Conservation (phyloP, 2,329 filamentous ascomycete species). For the Verticillium isaacii region DNA sequence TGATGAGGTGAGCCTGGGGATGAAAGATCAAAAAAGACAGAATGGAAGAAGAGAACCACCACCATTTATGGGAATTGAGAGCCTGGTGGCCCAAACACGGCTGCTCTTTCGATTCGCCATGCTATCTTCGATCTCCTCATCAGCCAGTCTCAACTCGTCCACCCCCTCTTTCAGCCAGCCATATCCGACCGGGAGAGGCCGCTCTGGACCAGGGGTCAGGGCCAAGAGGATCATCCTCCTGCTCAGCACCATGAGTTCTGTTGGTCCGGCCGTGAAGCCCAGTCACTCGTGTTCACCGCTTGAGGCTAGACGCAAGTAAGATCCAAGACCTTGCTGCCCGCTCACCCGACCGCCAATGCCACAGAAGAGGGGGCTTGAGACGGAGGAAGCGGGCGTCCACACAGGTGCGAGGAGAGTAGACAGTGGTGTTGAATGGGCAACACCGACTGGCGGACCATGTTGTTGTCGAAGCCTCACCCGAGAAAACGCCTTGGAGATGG, state of each 20-base stretch:
- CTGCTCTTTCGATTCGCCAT: not conserved
- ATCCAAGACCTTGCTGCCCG: not conserved
- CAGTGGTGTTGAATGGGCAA: not conserved
- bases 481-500: not conserved
- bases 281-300: not conserved
- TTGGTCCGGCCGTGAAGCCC: not conserved
- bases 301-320: not conserved
- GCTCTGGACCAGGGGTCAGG: not conserved
- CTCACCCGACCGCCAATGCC: not conserved
- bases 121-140: not conserved
- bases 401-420: not conserved
- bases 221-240: not conserved
- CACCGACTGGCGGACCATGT: not conserved
- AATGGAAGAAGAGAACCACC: not conserved
- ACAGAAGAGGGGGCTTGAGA: not conserved
- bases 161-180: not conserved
- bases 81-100: not conserved
- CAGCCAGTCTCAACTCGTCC: not conserved
- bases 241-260: not conserved
- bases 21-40: not conserved
- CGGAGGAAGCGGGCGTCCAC: not conserved
- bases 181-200: not conserved
- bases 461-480: not conserved
- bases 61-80: slow-evolving; percentile 1
- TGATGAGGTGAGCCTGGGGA: not conserved